Percentiles rank a stretch among this genome's conserved stretches.
phyloP scores from a whole-genome alignment of 2,329 filamentous ascomycete genomes.

The Neonectria sp. region DNA sequence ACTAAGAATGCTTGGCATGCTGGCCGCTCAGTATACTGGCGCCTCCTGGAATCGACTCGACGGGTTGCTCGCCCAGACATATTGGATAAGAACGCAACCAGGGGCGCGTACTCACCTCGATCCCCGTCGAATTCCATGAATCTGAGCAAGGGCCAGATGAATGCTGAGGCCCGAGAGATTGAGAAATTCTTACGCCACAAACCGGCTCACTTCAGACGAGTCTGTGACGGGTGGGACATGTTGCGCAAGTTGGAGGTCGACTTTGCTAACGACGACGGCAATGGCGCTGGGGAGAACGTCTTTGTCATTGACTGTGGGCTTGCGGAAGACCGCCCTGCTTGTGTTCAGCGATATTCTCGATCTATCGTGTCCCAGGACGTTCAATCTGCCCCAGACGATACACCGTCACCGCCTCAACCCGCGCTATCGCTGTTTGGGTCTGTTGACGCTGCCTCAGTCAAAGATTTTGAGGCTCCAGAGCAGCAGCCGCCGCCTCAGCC shows the following conservation, averaged over 20 bases:
- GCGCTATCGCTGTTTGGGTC: conserved; percentile 52
- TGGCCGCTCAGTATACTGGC: conserved; percentile 86
- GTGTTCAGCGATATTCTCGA: conserved; percentile 62
- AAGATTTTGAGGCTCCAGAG: conserved; percentile 33
- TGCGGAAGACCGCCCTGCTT: conserved; percentile 67
- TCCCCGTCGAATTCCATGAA: conserved; percentile 83
- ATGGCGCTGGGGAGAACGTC: conserved; percentile 82
- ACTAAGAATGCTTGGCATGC: conserved; percentile 84
- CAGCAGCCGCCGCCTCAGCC: conserved; percentile 42
- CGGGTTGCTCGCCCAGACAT: conserved; percentile 81
- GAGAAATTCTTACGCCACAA: conserved; percentile 81
- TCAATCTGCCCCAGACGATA: conserved; percentile 18
- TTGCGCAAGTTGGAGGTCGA: conserved; percentile 87
- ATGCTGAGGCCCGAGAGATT: conserved; percentile 85
- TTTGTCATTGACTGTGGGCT: conserved; percentile 82
- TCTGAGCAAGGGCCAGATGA: conserved; percentile 78
- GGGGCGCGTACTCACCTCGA: conserved; percentile 85
- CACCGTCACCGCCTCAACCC: conserved; percentile 18
- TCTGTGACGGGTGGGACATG: conserved; percentile 94
- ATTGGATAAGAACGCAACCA: conserved; percentile 75
- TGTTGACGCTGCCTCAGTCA: conserved; percentile 11
- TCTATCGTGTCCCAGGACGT: conserved; percentile 41
- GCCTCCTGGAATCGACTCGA: conserved; percentile 82
- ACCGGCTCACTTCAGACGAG: conserved; percentile 83
- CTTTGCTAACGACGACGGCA: conserved; percentile 86